These are phyloP conservation scores for Jasminum sambac DNA, from an alignment of 257 asterid genomes.

Conservation along the genomic window DNA sequence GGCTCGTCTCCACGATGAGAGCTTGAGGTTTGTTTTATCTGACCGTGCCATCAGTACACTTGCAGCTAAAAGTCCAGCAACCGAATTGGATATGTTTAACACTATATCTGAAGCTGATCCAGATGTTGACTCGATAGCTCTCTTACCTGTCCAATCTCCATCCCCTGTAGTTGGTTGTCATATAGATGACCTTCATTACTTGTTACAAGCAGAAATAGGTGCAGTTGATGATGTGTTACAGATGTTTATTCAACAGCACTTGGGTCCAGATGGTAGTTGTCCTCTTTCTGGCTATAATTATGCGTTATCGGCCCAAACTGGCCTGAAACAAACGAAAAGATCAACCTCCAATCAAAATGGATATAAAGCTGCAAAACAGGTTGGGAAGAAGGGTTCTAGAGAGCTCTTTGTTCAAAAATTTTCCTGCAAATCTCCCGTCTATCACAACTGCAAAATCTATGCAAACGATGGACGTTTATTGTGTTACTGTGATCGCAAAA, in stretches of 20 bases:
- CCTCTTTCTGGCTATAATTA: constrained; percentile 81
- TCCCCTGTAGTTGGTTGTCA: constrained; percentile 75
- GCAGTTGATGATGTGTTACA: constrained; percentile 45
- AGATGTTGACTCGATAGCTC: constrained; percentile 43
- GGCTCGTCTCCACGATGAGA: constrained; percentile 99
- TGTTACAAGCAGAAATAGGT: constrained; percentile 49
- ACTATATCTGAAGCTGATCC: constrained; percentile 59
- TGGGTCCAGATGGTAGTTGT: constrained; percentile 68
- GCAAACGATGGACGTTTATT: constrained; percentile 91
- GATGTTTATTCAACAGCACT: constrained; percentile 53
- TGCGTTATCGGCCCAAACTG: constrained; percentile 61
- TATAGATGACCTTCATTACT: constrained; percentile 53
- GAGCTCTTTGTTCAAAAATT: constrained; percentile 82
- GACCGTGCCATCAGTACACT: constrained; percentile 73
- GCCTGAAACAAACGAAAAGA: constrained; percentile 49
- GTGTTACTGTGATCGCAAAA: constrained; percentile 89
- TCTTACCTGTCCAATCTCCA: constrained; percentile 50
- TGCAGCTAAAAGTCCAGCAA: constrained; percentile 60
- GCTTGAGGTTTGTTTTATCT: constrained; percentile 81
- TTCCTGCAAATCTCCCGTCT: constrained; percentile 96
- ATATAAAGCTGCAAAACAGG: constrained; percentile 52
- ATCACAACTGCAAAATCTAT: constrained; percentile 92
- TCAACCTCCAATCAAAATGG: constrained; percentile 47
- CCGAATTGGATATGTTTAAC: constrained; percentile 52
- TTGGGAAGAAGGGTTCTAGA: constrained; percentile 65